phyloP scores from a whole-genome alignment of 768 basidiomycete species.

The Mycena latifolia region DNA sequence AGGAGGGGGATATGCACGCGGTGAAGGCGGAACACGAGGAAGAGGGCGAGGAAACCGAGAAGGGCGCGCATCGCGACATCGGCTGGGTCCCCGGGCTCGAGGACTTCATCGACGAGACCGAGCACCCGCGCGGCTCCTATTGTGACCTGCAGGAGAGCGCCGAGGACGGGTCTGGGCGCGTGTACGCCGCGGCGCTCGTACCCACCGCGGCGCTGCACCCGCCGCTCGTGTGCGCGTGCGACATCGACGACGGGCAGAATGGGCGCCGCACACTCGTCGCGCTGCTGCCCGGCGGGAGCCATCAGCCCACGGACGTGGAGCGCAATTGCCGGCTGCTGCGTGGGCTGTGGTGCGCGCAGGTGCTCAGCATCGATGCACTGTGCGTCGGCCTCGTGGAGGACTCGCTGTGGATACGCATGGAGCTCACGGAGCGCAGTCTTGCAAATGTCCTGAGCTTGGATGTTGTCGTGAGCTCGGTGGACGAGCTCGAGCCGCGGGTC shows the following conservation, averaged over 20 bases:
- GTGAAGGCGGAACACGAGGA: slow-evolving; percentile 43
- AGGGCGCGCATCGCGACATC: slow-evolving; percentile 59
- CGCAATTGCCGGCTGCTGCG: slow-evolving; percentile 73
- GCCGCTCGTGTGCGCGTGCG: slow-evolving; percentile 51
- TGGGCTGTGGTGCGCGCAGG: slow-evolving; percentile 68
- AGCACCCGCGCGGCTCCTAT: slow-evolving; percentile 75
- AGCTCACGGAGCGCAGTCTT: slow-evolving; percentile 89
- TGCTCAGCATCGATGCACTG: slow-evolving; percentile 76
- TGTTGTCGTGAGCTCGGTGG: slow-evolving; percentile 73
- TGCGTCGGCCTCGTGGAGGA: slow-evolving; percentile 77
- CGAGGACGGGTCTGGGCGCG: slow-evolving; percentile 85
- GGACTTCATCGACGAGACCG: slow-evolving; percentile 71
- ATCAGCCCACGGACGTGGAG: slow-evolving; percentile 73
- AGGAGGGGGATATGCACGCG: slow-evolving; percentile 36
- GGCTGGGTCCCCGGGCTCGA: slow-evolving; percentile 73
- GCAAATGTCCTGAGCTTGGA: too few species aligned
- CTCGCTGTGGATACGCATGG: slow-evolving; percentile 89
- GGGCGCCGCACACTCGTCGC: slow-evolving; percentile 61
- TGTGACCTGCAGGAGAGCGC: slow-evolving; percentile 81
- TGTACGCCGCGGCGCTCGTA: slow-evolving; percentile 53
- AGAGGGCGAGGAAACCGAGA: slow-evolving; percentile 39
- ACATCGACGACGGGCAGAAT: slow-evolving; percentile 49
- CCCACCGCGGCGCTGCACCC: slow-evolving; percentile 53
- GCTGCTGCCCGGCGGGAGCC: slow-evolving; percentile 66
- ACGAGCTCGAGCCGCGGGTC: slow-evolving; percentile 68